Evolutionary conservation across 192 early-diverging fungal genomes (phyloP).

Genomic region (Umbelopsis vinacea): DNA sequence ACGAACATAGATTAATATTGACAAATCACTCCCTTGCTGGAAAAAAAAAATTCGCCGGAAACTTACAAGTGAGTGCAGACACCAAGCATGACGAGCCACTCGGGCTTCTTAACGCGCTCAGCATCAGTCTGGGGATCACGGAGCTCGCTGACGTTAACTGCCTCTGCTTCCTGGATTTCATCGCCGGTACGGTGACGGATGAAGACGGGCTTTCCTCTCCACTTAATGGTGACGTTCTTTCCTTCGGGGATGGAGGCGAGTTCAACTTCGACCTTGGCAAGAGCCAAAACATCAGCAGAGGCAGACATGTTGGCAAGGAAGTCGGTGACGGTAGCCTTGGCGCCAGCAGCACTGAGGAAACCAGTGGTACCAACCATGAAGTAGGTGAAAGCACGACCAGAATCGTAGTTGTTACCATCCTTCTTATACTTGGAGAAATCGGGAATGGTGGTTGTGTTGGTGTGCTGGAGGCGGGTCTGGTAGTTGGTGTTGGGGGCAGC

Average conservation of each 20-base stretch:
- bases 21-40: not conserved
- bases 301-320: conserved; percentile 87
- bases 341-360: conserved; percentile 77
- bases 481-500: conserved; percentile 37
- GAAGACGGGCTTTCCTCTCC: conserved; percentile 99
- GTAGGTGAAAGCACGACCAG: conserved; percentile 85
- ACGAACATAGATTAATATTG: conserved; percentile 49
- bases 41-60: not conserved
- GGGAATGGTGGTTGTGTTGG: conserved; percentile 68
- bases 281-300: conserved; percentile 96
- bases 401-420: conserved; percentile 56
- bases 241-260: conserved; percentile 91
- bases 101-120: conserved; percentile 86
- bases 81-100: conserved; percentile 97
- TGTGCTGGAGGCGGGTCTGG: conserved; percentile 50
- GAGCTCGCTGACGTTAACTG: conserved; percentile 77
- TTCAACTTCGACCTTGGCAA: conserved; percentile 98
- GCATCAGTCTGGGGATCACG: conserved; percentile 93
- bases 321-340: conserved; percentile 89
- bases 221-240: conserved; percentile 97
- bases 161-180: conserved; percentile 93
- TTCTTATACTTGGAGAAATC: conserved; percentile 81
- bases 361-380: conserved; percentile 93
- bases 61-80: conserved; percentile 58
- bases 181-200: conserved; percentile 94